These are phyloP conservation scores for Podila clonocystis DNA, from an alignment of 192 early-diverging fungal species.

Conservation along the genomic window DNA sequence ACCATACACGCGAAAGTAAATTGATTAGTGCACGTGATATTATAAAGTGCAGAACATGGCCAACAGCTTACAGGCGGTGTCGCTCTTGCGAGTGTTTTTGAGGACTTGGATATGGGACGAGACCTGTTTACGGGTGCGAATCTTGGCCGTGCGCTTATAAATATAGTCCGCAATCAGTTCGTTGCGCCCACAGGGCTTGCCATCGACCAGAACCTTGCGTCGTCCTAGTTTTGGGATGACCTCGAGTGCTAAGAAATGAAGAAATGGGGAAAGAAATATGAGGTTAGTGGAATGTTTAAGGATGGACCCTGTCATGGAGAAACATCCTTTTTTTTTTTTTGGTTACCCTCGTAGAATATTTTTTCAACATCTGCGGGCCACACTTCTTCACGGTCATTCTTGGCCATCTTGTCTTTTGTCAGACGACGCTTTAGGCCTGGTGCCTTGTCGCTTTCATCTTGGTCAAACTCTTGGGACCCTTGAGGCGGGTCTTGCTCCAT, in stretches of 20 bases:
- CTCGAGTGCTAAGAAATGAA: conserved; percentile 50
- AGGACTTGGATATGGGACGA: conserved; percentile 86
- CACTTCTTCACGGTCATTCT: conserved; percentile 42
- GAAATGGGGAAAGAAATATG: no score
- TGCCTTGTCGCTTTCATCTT: background rate
- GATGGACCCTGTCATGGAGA: background rate
- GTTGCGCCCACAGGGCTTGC: conserved; percentile 71
- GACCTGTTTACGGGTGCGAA: conserved; percentile 79
- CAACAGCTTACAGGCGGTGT: conserved; percentile 56
- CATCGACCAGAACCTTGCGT: conserved; percentile 63
- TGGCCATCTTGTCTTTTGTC: conserved; percentile 35
- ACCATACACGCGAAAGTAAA: background rate
- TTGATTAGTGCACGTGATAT: background rate
- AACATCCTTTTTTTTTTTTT: background rate
- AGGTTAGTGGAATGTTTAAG: no score
- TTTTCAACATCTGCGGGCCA: conserved; percentile 72
- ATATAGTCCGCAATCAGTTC: conserved; percentile 83
- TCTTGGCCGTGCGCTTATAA: conserved; percentile 71
- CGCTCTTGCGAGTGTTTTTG: conserved; percentile 73
- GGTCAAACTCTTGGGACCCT: background rate
- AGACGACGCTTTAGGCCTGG: conserved; percentile 24
- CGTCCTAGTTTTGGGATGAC: conserved; percentile 65
- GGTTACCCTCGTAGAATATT: conserved; percentile 66
- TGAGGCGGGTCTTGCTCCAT: background rate
- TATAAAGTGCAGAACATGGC: background rate